Conservation (phyloP, 2,329 filamentous ascomycete genomes). For the Neofusicoccum parvum region DNA sequence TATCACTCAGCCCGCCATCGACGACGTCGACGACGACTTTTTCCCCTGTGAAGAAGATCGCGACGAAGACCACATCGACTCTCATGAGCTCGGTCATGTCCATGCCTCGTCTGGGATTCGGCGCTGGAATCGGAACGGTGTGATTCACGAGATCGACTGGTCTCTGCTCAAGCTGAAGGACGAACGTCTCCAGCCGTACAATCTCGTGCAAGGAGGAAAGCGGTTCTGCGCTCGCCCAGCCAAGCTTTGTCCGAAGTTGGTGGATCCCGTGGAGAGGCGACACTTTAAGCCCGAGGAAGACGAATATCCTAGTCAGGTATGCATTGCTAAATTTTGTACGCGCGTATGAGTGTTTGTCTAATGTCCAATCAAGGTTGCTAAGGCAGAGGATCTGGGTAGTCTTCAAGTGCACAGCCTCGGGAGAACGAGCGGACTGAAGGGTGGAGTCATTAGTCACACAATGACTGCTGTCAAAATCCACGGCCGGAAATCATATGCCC, state of each 20-base stretch:
- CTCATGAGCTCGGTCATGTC: slow-evolving; percentile 77
- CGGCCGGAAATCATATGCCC: slow-evolving; percentile 77
- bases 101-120: slow-evolving; percentile 90
- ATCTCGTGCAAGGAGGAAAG: slow-evolving; percentile 63
- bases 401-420: slow-evolving; percentile 85
- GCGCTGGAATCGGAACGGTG: slow-evolving; percentile 68
- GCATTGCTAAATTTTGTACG: slow-evolving; percentile 27
- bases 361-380: slow-evolving; percentile 46
- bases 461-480: slow-evolving; percentile 86
- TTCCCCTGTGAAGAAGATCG: slow-evolving; percentile 76
- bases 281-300: slow-evolving; percentile 40
- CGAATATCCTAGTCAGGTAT: slow-evolving; percentile 53
- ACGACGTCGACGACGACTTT: slow-evolving; percentile 82
- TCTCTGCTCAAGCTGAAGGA: slow-evolving; percentile 80
- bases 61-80: slow-evolving; percentile 76
- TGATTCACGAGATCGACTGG: slow-evolving; percentile 94
- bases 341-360: background rate
- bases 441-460: slow-evolving; percentile 73
- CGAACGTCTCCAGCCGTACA: slow-evolving; percentile 67
- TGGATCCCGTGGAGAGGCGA: slow-evolving; percentile 37
- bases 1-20: slow-evolving; percentile 88
- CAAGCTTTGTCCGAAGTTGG: slow-evolving; percentile 36
- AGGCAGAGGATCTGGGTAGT: slow-evolving; percentile 66
- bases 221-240: slow-evolving; percentile 35
- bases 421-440: slow-evolving; percentile 80